These are phyloP conservation scores for Backusella tarrabulga DNA, from an alignment of 192 early-diverging fungal species.

Conservation along the genomic window DNA sequence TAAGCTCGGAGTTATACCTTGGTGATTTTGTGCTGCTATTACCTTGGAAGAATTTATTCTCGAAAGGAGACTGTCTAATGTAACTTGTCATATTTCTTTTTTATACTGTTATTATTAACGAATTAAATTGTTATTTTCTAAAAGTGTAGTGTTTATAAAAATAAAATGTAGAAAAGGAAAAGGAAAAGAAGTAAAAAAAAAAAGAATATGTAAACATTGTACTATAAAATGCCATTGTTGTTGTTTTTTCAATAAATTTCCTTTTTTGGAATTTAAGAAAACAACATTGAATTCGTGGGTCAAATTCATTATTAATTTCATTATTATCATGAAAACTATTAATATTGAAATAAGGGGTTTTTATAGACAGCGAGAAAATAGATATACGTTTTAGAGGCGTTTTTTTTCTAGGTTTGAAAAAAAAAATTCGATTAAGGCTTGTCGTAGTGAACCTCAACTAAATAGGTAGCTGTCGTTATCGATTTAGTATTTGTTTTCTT, in stretches of 20 bases:
- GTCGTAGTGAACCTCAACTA: background rate
- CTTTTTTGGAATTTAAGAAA: background rate
- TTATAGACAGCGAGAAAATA: no score
- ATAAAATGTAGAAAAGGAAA: background rate
- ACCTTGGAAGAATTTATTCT: background rate
- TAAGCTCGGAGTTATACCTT: background rate
- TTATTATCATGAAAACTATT: no score
- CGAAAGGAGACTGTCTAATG: background rate
- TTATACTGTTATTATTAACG: background rate
- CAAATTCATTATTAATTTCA: no score
- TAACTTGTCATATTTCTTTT: background rate
- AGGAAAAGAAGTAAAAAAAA: background rate
- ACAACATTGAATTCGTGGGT: background rate
- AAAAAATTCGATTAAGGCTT: no score
- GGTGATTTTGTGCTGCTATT: background rate
- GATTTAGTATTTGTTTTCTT: background rate
- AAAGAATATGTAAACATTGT: background rate
- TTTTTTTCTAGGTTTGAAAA: no score
- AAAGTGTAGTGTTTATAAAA: background rate
- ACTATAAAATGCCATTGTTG: constrained; percentile 1
- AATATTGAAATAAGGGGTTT: no score
- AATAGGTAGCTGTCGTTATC: background rate
- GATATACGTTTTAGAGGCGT: no score
- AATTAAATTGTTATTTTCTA: background rate
- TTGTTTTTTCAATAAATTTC: background rate